These are phyloP conservation scores for Claviceps pazoutovae DNA, from an alignment of 2,329 filamentous ascomycete genomes.

Conservation along the genomic window DNA sequence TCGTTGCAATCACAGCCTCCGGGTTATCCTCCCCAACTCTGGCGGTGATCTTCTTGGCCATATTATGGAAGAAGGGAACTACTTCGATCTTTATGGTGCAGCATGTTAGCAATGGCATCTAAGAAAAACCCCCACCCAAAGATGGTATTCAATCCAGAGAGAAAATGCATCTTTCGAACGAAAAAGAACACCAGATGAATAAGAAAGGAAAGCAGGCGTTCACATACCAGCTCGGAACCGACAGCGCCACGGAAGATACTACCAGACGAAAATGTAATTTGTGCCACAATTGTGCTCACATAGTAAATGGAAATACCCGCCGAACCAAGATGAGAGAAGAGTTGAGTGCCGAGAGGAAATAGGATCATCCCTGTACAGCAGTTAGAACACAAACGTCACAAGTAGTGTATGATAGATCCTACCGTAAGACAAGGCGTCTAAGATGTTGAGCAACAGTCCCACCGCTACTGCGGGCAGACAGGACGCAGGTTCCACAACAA, in stretches of 20 bases:
- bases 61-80: constrained; percentile 96
- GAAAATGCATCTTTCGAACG: not conserved
- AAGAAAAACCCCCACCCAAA: no score
- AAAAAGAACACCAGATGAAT: not conserved
- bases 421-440: constrained; percentile 92
- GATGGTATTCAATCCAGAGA: not conserved
- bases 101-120: not conserved
- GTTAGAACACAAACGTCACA: constrained; percentile 8
- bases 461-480: constrained; percentile 78
- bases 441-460: constrained; percentile 76
- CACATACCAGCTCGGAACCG: constrained; percentile 73
- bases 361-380: constrained; percentile 61
- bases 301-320: constrained; percentile 98
- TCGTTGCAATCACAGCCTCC: constrained; percentile 82
- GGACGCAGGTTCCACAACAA: constrained; percentile 51
- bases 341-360: constrained; percentile 75
- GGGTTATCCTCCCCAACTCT: constrained; percentile 67
- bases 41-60: constrained; percentile 77
- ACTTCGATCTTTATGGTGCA: constrained; percentile 65
- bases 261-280: constrained; percentile 74
- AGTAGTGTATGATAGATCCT: constrained; percentile 13
- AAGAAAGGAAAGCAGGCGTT: not conserved
- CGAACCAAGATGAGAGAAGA: constrained; percentile 75
- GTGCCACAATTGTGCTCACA: constrained; percentile 89
- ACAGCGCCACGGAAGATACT: constrained; percentile 85